A percentile compares a stretch with the other conserved stretches of the same genome.
phyloP scores from a whole-genome alignment of 345 rosid genomes.

The Stellera chamaejasme region DNA sequence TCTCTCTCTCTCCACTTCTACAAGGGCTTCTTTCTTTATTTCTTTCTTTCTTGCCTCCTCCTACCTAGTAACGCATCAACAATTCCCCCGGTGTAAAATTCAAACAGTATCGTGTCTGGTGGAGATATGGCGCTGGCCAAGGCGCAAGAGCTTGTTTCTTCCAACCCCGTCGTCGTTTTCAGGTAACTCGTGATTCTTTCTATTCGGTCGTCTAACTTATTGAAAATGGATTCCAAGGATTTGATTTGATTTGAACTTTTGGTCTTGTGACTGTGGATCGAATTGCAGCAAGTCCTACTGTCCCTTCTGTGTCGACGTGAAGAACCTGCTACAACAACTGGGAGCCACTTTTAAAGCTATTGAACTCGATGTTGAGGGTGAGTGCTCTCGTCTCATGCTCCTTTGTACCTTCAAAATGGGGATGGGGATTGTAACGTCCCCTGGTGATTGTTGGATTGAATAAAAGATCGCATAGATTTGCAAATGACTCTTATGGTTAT shows the following conservation, averaged over 20 bases:
- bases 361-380: slow-evolving; percentile 64
- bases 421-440: background rate
- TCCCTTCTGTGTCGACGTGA: slow-evolving; percentile 54
- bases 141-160: slow-evolving; percentile 50
- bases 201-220: background rate
- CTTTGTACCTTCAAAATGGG: background rate
- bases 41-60: no score
- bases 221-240: background rate
- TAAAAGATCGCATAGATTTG: no score
- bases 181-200: slow-evolving; percentile 22
- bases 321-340: slow-evolving; percentile 50
- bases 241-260: background rate
- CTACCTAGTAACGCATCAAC: no score
- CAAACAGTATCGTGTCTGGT: background rate
- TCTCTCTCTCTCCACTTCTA: no score
- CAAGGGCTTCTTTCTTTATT: no score
- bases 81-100: no score
- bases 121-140: slow-evolving; percentile 44
- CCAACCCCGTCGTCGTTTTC: slow-evolving; percentile 67
- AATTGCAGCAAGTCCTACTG: slow-evolving; percentile 58
- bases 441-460: no score
- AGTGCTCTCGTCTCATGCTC: background rate
- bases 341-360: slow-evolving; percentile 41
- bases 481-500: no score
- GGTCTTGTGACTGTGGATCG: background rate